Base-by-base conservation (phyloP, 306 rosid genomes). In the Quercus wislizeni region DNA sequence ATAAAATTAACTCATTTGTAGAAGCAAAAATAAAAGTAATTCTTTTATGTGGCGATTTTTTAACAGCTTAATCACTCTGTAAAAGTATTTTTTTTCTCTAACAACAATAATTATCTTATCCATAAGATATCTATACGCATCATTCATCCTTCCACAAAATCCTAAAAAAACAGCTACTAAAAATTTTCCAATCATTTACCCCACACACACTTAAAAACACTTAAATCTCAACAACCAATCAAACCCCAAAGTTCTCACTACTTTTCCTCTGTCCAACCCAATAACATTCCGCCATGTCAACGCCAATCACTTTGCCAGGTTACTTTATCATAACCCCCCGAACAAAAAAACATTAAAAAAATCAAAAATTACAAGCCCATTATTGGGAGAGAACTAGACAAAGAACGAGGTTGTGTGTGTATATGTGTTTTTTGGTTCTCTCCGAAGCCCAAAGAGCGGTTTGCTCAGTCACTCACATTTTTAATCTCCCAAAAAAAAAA, bases 381-480 rank as follows among this genome's bases (percentile, higher is more conserved):
- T 82, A 88, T 90, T 83, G 92, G 86, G 86, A 80, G 85, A 80
- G 81, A 79, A 82, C 79, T 76, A 62, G 78, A 85, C 81, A 78
- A 27, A 77, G 79, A 65, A 83, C 82, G 57, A 84, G 38, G 73
- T 23, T n/a, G 77, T 49, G 65, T 71, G 51, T 56, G 13, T 43
- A 73, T 83, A 86, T 76, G 72, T 83, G 35, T 71, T 88, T 79
- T 81, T 73, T 56, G 68, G 73, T 79, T 85, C 62, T 81, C 87
- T 84, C 79, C 86, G 55, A 84, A 75, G 77, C 52, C 90, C 81
- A 79, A 78, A 35, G 84, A 87, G 87, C 83, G 85, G 86, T 84
- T 80, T 90, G 85, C 84, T 80, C 79, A 58, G 76, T 83, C 88
- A 80, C 91, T 81, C 89, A 80, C 91, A 81, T 88, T 82, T 82